Conservation (phyloP, 1,284 basidiomycete species). For the Melanopsichium pennsylvanicum region DNA sequence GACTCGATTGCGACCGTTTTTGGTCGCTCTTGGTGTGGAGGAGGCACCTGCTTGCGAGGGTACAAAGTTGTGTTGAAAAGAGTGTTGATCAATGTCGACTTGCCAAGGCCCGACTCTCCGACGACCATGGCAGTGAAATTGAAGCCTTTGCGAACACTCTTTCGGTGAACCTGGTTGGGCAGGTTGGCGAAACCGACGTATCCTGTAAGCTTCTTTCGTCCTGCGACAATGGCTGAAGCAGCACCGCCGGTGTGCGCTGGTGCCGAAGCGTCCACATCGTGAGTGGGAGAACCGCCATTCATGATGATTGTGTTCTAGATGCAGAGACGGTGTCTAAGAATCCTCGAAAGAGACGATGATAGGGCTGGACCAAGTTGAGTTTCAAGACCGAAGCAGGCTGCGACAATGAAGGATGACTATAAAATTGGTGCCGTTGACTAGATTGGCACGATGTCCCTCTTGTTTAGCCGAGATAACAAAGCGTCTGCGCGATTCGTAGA, state of each 20-base stretch:
- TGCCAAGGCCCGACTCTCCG: slow-evolving; percentile 65
- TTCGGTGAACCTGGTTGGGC: slow-evolving; percentile 64
- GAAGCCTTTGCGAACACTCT: slow-evolving; percentile 62
- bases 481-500: slow-evolving; percentile 2
- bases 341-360: background rate
- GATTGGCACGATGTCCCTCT: background rate
- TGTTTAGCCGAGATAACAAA: background rate
- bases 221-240: slow-evolving; percentile 13
- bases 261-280: slow-evolving; percentile 15
- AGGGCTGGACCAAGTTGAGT: too few species aligned
- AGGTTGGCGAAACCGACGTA: slow-evolving; percentile 65
- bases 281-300: slow-evolving; percentile 19
- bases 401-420: too few species aligned
- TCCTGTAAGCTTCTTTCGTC: slow-evolving; percentile 58
- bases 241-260: slow-evolving; percentile 6
- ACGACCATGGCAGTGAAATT: slow-evolving; percentile 64
- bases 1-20: slow-evolving; percentile 65
- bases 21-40: slow-evolving; percentile 56
- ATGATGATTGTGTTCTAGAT: slow-evolving; percentile 5
- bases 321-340: background rate
- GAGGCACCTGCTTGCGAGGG: slow-evolving; percentile 62
- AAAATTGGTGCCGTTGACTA: background rate
- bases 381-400: too few species aligned
- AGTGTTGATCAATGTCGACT: slow-evolving; percentile 65
- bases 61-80: slow-evolving; percentile 65